Base-by-base conservation (phyloP, 1,284 basidiomycete genomes). In the Ganoderma lingzhi region DNA sequence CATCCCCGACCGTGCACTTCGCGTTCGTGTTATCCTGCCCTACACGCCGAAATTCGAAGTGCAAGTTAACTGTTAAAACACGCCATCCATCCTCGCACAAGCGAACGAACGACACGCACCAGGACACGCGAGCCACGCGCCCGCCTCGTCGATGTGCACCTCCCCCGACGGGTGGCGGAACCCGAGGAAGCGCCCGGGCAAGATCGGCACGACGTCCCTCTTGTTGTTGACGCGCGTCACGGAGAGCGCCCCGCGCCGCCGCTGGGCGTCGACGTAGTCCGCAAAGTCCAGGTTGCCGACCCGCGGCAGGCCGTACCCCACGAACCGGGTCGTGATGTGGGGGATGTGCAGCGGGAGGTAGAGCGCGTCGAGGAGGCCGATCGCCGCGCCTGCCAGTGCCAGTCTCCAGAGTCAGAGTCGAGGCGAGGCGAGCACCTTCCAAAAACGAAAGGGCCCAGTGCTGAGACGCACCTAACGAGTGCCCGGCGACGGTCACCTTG, bases 201-300 rank as follows among this genome's bases (percentile, higher is more conserved):
- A 58, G 64, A 78, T 80, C 0, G 79, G 79, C 1, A 79, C 71
- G 14, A 73, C 65, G 71, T 80, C 79, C 48, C 79, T 67, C 70
- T 74, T 65, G 74, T 80, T 80, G 71, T 78, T 80, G 73, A 80
- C 74, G 64, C 76, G 78, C 39, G 75, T 76, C 5, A 80, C 71
- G 1, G 74, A 71, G 58, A 72, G 71, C 17, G 73, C 6, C 8
- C 23, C 23, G 23, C 35, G 35, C 8, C n/a, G 73, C 51, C 68
- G 72, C 67, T 64, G 76, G 44, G 85, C 76, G 74, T 91, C 89
- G 28, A 91, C 83, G 69, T 86, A 90, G 73, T 88, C 71, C 0
- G 88, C 89, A 78, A 86, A 76, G 82, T 80, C 75, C 88, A 91
- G 58, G 87, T 90, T 68, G 86, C 86, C 86, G 82, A 77, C 89